Base-by-base conservation (phyloP, 2,329 filamentous ascomycete species). In the Paraconiothyrium sp. region DNA sequence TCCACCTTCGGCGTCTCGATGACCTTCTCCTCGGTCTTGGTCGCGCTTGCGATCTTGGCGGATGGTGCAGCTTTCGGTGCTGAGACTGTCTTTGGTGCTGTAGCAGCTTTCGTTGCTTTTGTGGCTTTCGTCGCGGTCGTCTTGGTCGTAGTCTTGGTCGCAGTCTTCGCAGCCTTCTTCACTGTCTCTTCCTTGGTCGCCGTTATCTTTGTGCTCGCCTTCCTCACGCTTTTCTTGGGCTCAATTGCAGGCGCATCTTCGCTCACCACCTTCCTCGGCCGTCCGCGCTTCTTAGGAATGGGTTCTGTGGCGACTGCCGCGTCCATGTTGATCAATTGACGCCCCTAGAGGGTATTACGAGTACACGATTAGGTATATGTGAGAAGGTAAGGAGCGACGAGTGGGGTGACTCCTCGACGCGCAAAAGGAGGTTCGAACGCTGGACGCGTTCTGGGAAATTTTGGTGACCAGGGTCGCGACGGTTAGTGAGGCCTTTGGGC, bases 241-340 rank as follows among this genome's bases (percentile, higher is more conserved):
- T 63, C 63, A 34, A 60, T 65, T n/a, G 52, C 63, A 5, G 50
- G 61, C 10, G 49, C 64, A 39, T 68, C 66, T 51, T 69, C 72
- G 16, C 58, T 64, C 39, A 68, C 71, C 32, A 70, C 69, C 58
- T 77, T 78, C 66, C 70, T 77, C 44, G 74, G 73, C 32, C 73
- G 67, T 39, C 73, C 74, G 62, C 75, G 74, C 63, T 77, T 77
- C 64, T 72, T 73, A 10, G 39, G 39, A n/a, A 41, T n/a, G 16
- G 69, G 59, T 46, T 69, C 66, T 30, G 62, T 51, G 1, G 63
- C 60, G 8, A 49, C 50, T 16, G 62, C 27, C 3, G 59, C 54
- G 58, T 68, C 46, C 47, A 52, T 39, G 56, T 22, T 30, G 43
- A 27, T 27, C 43, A 47, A 46, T 44, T 13, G 30, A 41, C 6